Conservation (phyloP, 1,284 basidiomycete genomes). For the Waitea zeae region DNA sequence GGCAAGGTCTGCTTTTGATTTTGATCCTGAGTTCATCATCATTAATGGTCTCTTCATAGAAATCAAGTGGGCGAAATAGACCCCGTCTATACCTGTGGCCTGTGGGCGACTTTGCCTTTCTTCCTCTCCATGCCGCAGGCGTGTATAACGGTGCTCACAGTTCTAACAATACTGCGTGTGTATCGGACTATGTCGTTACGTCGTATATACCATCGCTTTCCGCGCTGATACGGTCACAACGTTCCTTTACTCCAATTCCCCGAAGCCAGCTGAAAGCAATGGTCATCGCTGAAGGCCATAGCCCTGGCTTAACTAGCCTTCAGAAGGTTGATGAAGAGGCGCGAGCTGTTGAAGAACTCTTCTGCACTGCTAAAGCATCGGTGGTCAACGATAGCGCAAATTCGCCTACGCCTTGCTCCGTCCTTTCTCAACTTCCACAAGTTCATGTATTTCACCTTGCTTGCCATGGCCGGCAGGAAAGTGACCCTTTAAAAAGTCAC, state of each 20-base stretch:
- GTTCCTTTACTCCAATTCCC: too few relatives aligned
- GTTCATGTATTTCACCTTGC: too few relatives aligned
- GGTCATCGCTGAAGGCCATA: too few relatives aligned
- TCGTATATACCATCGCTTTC: not conserved
- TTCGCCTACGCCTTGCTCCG: too few relatives aligned
- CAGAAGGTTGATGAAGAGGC: not conserved
- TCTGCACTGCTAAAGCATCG: too few relatives aligned
- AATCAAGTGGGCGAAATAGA: not conserved
- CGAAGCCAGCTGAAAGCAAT: too few relatives aligned
- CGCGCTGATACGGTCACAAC: not conserved
- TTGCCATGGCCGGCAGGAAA: too few relatives aligned
- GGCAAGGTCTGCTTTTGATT: not conserved
- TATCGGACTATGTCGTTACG: not conserved
- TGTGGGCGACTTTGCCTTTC: not conserved
- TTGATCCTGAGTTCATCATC: not conserved
- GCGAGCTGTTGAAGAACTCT: not conserved
- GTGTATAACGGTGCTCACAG: too few relatives aligned
- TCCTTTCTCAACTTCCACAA: too few relatives aligned
- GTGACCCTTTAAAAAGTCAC: too few relatives aligned
- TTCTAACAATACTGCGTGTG: not conserved
- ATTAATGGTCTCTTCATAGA: not conserved
- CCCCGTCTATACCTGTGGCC: not conserved
- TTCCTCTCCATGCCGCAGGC: not conserved
- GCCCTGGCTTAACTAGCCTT: not conserved
- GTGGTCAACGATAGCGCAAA: too few relatives aligned